Conservation (phyloP, 495 filamentous ascomycete genomes). For the Xanthoparmelia taractica region DNA sequence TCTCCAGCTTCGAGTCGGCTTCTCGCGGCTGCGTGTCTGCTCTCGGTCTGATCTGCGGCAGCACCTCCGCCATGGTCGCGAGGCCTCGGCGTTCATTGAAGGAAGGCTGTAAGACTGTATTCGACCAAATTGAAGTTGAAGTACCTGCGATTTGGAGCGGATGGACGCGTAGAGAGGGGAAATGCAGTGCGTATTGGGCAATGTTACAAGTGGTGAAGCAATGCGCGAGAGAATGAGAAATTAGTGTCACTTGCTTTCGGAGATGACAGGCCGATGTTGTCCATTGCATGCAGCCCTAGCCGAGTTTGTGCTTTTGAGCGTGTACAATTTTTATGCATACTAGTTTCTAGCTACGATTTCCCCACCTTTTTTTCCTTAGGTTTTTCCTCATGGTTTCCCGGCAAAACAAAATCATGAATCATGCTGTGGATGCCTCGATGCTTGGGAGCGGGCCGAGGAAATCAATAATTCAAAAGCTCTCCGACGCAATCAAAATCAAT, state of each 20-base stretch:
- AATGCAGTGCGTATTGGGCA: not conserved
- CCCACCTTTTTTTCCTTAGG: not conserved
- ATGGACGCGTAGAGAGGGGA: not conserved
- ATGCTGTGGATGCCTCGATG: not conserved
- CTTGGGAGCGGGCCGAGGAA: constrained; percentile 1
- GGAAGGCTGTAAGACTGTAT: not conserved
- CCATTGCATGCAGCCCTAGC: constrained; percentile 1
- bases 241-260: not conserved
- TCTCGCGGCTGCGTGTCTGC: constrained; percentile 52
- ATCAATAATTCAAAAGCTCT: not conserved
- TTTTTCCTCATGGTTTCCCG: no score
- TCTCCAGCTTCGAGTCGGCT: constrained; percentile 53
- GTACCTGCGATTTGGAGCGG: not conserved
- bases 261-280: not conserved
- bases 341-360: not conserved
- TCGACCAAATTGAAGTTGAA: not conserved
- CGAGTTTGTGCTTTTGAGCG: not conserved
- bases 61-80: constrained; percentile 12
- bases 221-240: no score
- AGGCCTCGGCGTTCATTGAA: constrained; percentile 1
- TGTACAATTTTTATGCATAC: not conserved
- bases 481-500: no score
- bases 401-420: not conserved
- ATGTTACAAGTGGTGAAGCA: not conserved
- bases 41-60: constrained; percentile 16